A percentile compares a stretch with the other conserved stretches of the same genome.
These are phyloP conservation scores for Shiraia bambusicola DNA, from an alignment of 2,329 filamentous ascomycete species.

Conservation along the genomic window DNA sequence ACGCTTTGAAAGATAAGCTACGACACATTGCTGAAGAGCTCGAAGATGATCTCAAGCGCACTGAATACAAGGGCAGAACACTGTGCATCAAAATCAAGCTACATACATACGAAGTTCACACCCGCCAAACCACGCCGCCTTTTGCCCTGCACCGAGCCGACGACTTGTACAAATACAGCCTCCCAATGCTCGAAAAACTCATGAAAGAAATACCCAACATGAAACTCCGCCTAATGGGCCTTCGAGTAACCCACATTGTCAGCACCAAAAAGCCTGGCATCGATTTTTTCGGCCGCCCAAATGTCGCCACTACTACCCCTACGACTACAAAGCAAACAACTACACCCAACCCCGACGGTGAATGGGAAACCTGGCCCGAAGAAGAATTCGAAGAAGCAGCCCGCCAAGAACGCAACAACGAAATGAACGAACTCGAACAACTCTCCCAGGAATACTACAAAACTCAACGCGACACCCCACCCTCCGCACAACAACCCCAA, in stretches of 20 bases:
- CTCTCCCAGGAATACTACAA: slow-evolving; percentile 60
- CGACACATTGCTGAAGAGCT: slow-evolving; percentile 80
- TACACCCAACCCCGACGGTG: slow-evolving; percentile 40
- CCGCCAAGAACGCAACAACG: slow-evolving; percentile 60
- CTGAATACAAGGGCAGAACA: slow-evolving; percentile 85
- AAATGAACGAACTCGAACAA: slow-evolving; percentile 62
- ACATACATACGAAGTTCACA: slow-evolving; percentile 89
- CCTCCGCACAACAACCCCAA: slow-evolving; percentile 3
- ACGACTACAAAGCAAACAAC: slow-evolving; percentile 21
- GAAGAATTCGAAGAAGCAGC: slow-evolving; percentile 65
- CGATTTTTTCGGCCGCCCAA: slow-evolving; percentile 71
- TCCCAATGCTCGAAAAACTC: slow-evolving; percentile 82
- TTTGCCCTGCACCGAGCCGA: slow-evolving; percentile 72
- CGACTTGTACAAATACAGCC: slow-evolving; percentile 77
- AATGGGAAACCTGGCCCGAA: slow-evolving; percentile 70
- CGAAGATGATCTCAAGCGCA: slow-evolving; percentile 77
- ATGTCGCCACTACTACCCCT: slow-evolving; percentile 8
- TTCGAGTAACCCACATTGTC: slow-evolving; percentile 83
- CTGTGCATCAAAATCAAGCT: slow-evolving; percentile 90
- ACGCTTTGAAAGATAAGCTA: slow-evolving; percentile 73
- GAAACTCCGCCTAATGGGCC: slow-evolving; percentile 80
- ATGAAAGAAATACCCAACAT: slow-evolving; percentile 80
- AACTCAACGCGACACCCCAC: neutral
- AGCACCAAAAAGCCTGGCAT: slow-evolving; percentile 80
- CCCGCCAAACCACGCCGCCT: slow-evolving; percentile 74